Evolutionary conservation across 2,329 filamentous ascomycete species (phyloP), one percentile per base, ranked within the genome.

Genomic region (Sporothrix humicola): DNA sequence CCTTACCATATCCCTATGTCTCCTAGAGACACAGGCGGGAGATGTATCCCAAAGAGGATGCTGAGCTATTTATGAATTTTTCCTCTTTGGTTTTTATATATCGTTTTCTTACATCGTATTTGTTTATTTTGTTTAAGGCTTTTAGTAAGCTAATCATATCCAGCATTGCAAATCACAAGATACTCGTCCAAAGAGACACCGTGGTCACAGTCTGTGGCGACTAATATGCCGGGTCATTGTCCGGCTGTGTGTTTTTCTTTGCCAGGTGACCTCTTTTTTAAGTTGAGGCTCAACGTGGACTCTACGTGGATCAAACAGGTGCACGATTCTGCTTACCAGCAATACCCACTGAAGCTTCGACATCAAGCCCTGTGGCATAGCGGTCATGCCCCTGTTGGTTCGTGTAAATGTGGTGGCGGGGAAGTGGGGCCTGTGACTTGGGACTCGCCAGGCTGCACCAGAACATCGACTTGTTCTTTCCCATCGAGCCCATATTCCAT

Each of bases 331-430:
- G 7, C n/a, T 37, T 26, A n/a, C 37, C n/a, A 17, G 4, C 9
- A 12, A 68, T 46, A 46, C 44, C 44, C 23, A 17, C 63, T 66
- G n/a, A 20, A 26, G 42, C 44, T 8, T 9, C 12, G 44, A 13
- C 15, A 37, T 37, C 31, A 37, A 37, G 31, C 31, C 31, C 31
- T 37, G 31, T 37, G 31, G 31, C 31, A 37, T 37, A 37, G 31
- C 26, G 13, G 44, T 50, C 63, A 12, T 68, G 44, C 44, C 63
- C 42, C 17, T 37, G 58, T 13, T 59, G 23, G 52, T n/a, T 44
- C 5, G 15, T 68, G 65, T 52, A 68, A 68, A 68, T 68, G 23
- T 52, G 48, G 65, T 68, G 46, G 46, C 23, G 13, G 65, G 61
- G 46, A 68, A 52, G 65, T 68, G 65, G 65, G 46, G 23, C 46